Conservation (phyloP, 495 filamentous ascomycete species). For the Trichoderma orchidacearum region DNA sequence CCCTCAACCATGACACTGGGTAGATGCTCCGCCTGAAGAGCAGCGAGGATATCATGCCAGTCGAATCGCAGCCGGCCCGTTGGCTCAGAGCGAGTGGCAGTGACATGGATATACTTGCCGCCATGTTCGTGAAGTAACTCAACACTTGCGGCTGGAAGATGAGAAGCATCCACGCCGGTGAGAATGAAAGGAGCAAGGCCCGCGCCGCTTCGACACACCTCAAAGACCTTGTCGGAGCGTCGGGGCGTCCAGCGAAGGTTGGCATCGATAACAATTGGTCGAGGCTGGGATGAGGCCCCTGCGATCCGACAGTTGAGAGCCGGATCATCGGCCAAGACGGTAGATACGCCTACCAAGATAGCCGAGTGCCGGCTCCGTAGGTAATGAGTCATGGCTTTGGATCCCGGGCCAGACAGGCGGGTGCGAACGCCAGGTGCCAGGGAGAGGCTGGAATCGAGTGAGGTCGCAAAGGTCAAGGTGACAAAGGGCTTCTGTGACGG, state of each 20-base stretch:
- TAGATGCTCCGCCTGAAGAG: constrained; percentile 44
- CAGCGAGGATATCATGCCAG: constrained; percentile 50
- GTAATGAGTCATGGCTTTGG: constrained; percentile 86
- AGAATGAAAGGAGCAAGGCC: constrained; percentile 64
- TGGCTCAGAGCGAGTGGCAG: background rate
- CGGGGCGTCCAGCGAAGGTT: constrained; percentile 50
- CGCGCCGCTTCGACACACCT: constrained; percentile 46
- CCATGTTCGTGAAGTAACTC: constrained; percentile 17
- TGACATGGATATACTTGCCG: constrained; percentile 18
- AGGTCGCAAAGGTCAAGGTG: constrained; percentile 83
- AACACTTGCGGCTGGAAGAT: constrained; percentile 7
- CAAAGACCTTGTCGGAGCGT: constrained; percentile 45
- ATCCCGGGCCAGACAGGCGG: constrained; percentile 60
- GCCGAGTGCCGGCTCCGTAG: constrained; percentile 71
- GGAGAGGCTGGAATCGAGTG: constrained; percentile 69
- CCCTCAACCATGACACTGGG: constrained; percentile 74
- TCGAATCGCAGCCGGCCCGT: constrained; percentile 13
- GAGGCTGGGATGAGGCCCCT: constrained; percentile 37
- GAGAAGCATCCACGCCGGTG: constrained; percentile 15
- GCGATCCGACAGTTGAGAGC: constrained; percentile 65
- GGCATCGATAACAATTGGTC: constrained; percentile 69
- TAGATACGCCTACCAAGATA: constrained; percentile 74
- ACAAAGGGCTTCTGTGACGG: too few relatives aligned
- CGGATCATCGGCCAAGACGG: constrained; percentile 74
- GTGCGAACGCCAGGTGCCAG: constrained; percentile 65